Base-by-base conservation (phyloP, 2,329 filamentous ascomycete genomes). In the Aureobasidium musti region DNA sequence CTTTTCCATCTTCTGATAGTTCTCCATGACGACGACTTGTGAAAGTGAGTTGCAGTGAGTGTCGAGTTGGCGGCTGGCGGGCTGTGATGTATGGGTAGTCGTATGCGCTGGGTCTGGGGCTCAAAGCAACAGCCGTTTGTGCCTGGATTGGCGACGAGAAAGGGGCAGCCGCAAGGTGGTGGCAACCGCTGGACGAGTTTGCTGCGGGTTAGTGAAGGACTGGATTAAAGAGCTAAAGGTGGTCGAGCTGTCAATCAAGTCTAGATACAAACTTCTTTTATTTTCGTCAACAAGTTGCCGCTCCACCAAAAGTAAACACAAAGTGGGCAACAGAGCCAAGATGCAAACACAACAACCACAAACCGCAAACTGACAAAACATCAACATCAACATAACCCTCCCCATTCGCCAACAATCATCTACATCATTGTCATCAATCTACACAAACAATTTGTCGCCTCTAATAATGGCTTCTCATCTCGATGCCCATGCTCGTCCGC, bases 1-100 rank as follows among this genome's bases (percentile, higher is more conserved):
- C 84, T 97, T 97, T 82, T 97, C 92, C 75, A 97, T 86, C 82
- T 96, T 96, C 81, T 96, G 91, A 79, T 97, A 97, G 81, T 96
- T 96, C 80, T 97, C 92, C 92, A 97, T 96, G 67, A 30, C 23
- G 45, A 33, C 45, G 39, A 13, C 30, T 6, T n/a, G 28, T 28
- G 47, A 8, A 19, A 21, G 61, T 4, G 47, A 43, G 57, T 45
- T 23, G 47, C 7, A 33, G 21, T 33, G 39, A 47, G 26, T 1
- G 23, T 10, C 33, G 56, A 17, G 39, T 56, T 41, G 53, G 30
- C 21, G n/a, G 21, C 53, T 56, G 53, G 33, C 21, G 54, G 39
- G 26, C 35, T 41, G 50, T 28, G 17, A 30, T 41, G 60, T 63
- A 56, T 28, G 33, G 10, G 53, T 39, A 11, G 7, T 35, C 33